Evolutionary conservation across 768 basidiomycete species (phyloP).

Genomic region (Peribolospora baueri): DNA sequence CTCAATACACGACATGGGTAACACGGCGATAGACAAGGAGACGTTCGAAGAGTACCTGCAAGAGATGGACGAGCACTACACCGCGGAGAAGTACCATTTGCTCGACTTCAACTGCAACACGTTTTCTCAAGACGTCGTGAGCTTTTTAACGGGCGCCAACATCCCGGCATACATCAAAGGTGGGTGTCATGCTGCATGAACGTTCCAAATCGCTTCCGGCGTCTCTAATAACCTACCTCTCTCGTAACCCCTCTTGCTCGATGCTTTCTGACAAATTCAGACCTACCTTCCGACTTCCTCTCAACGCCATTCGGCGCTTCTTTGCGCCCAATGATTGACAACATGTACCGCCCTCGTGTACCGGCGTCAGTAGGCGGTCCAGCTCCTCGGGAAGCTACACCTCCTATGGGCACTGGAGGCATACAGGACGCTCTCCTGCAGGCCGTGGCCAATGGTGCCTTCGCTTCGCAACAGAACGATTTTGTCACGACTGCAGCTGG

Average conservation of each 20-base stretch:
- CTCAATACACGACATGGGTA: slow-evolving; percentile 42
- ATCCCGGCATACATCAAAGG: slow-evolving; percentile 67
- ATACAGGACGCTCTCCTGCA: no score
- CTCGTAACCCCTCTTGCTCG: no score
- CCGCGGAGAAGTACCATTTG: slow-evolving; percentile 45
- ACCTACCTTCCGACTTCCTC: slow-evolving; percentile 50
- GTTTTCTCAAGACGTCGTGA: slow-evolving; percentile 68
- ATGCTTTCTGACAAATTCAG: no score
- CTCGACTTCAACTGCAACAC: slow-evolving; percentile 87
- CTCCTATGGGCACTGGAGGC: no score
- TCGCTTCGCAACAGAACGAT: no score
- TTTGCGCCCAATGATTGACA: slow-evolving; percentile 70
- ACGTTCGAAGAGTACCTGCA: slow-evolving; percentile 64
- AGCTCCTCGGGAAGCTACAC: slow-evolving; percentile 1
- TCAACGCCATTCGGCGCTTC: slow-evolving; percentile 70
- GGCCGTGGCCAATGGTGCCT: no score
- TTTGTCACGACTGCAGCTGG: no score
- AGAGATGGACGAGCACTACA: slow-evolving; percentile 55
- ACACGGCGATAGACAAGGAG: slow-evolving; percentile 53
- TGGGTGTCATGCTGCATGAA: slow-evolving; percentile 16
- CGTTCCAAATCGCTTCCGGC: no score
- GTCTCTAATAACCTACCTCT: no score
- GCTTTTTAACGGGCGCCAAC: slow-evolving; percentile 58
- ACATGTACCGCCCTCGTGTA: slow-evolving; percentile 48
- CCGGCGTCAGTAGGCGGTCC: slow-evolving; percentile 23